Evolutionary conservation across 495 filamentous ascomycete species (phyloP).

Genomic region (Emericellopsis terricola): DNA sequence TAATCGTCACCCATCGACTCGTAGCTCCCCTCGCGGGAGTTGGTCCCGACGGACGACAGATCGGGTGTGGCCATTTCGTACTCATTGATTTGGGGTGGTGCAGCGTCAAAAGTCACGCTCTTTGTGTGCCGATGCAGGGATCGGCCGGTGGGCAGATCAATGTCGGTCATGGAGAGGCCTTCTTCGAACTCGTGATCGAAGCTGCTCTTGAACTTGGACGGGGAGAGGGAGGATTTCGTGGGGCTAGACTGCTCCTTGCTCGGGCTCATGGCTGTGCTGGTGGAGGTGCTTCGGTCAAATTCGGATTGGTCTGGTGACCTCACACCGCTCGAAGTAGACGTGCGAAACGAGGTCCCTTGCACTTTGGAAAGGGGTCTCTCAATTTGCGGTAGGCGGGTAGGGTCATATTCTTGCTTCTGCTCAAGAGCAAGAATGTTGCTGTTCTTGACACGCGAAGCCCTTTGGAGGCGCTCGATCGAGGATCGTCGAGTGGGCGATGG

Average conservation of each 20-base stretch:
- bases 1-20: constrained; percentile 57
- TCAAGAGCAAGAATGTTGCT: constrained; percentile 88
- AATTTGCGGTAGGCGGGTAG: constrained; percentile 49
- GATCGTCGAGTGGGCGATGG: constrained; percentile 57
- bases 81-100: constrained; percentile 84
- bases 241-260: constrained; percentile 63
- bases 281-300: constrained; percentile 25
- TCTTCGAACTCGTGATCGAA: constrained; percentile 54
- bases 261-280: constrained; percentile 23
- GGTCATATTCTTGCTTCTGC: constrained; percentile 78
- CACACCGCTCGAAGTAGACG: constrained; percentile 25
- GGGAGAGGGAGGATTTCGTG: constrained; percentile 67
- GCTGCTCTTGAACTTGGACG: constrained; percentile 49
- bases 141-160: constrained; percentile 33
- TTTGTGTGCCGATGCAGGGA: constrained; percentile 68
- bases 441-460: constrained; percentile 87
- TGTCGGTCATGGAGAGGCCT: constrained; percentile 32
- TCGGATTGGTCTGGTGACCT: constrained; percentile 21
- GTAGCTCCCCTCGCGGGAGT: constrained; percentile 78
- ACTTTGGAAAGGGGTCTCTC: constrained; percentile 63
- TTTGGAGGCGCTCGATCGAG: constrained; percentile 85
- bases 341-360: constrained; percentile 43
- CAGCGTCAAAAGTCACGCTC: constrained; percentile 89
- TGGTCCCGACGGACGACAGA: constrained; percentile 71
- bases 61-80: constrained; percentile 97